Percentiles rank a stretch among this genome's conserved stretches.
Evolutionary conservation across 129 eudicot species (phyloP).

Genomic region (Saussurea involucrata): DNA sequence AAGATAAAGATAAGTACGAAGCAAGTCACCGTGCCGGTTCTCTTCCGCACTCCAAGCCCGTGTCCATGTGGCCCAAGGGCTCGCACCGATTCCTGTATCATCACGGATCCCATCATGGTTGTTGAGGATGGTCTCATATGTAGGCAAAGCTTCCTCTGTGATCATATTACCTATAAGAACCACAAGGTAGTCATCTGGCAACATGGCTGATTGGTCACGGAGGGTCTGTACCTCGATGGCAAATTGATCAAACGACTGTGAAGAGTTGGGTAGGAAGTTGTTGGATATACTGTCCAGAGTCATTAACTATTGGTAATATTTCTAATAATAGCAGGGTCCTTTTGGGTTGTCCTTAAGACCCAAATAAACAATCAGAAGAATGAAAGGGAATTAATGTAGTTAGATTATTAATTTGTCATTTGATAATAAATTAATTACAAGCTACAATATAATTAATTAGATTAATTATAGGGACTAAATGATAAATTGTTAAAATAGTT

Average conservation of each 20-base stretch:
- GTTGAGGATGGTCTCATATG: conserved; percentile 37
- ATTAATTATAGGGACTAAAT: too few relatives aligned
- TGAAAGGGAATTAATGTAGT: too few relatives aligned
- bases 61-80: conserved; percentile 43
- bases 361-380: too few relatives aligned
- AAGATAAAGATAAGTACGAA: conserved; percentile 35
- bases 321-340: too few relatives aligned
- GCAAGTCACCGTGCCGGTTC: conserved; percentile 44
- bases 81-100: conserved; percentile 26
- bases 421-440: too few relatives aligned
- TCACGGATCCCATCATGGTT: conserved; percentile 41
- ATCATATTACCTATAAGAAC: conserved; percentile 45
- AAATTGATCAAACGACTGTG: conserved; percentile 24
- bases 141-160: conserved; percentile 40
- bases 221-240: conserved; percentile 17
- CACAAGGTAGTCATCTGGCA: conserved; percentile 39
- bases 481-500: too few relatives aligned
- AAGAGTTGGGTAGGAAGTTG: conserved; percentile 30
- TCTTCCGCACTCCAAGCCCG: conserved; percentile 46
- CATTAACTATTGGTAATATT: too few relatives aligned
- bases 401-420: too few relatives aligned
- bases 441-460: too few relatives aligned
- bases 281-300: too few relatives aligned
- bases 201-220: conserved; percentile 22
- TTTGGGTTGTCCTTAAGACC: too few relatives aligned